These are phyloP conservation scores for Arthrobotrys iridis DNA, from an alignment of 2,329 filamentous ascomycete genomes.

Conservation along the genomic window DNA sequence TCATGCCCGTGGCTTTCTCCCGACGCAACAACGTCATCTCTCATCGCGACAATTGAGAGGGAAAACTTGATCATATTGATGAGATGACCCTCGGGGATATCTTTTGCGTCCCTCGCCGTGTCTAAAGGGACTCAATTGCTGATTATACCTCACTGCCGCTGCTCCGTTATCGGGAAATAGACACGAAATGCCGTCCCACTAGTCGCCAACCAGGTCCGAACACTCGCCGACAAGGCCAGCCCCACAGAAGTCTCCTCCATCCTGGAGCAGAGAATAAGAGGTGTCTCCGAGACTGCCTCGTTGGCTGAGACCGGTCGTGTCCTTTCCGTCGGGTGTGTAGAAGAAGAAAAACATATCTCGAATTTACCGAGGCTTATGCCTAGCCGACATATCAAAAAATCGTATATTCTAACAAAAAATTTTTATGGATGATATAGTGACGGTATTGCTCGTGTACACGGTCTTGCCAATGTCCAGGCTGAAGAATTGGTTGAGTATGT, in stretches of 20 bases:
- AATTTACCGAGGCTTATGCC: constrained; percentile 16
- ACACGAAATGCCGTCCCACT: constrained; percentile 85
- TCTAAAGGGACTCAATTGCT: constrained; percentile 43
- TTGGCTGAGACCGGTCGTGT: constrained; percentile 99
- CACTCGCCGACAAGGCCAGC: constrained; percentile 91
- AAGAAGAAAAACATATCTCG: constrained; percentile 11
- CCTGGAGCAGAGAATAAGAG: constrained; percentile 98
- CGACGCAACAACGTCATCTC: constrained; percentile 61
- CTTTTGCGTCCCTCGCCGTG: constrained; percentile 49
- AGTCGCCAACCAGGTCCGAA: constrained; percentile 78
- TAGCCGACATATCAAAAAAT: constrained; percentile 15
- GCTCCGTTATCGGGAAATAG: constrained; percentile 66
- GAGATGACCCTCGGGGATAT: constrained; percentile 55
- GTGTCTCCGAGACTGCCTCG: constrained; percentile 94
- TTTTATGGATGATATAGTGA: constrained; percentile 73
- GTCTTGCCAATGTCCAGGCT: constrained; percentile 99
- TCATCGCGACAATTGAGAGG: constrained; percentile 62
- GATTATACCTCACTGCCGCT: constrained; percentile 64
- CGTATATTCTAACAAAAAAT: constrained; percentile 57
- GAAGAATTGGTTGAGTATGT: constrained; percentile 99
- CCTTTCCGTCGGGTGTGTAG: constrained; percentile 94
- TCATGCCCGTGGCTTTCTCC: constrained; percentile 62
- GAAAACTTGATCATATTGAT: constrained; percentile 59
- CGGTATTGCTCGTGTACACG: constrained; percentile 99
- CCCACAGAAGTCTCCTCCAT: constrained; percentile 99